A percentile compares a stretch with the other conserved stretches of the same genome.
phyloP scores from a whole-genome alignment of 1,139 yeast species.

The Kodamaea suecica region DNA sequence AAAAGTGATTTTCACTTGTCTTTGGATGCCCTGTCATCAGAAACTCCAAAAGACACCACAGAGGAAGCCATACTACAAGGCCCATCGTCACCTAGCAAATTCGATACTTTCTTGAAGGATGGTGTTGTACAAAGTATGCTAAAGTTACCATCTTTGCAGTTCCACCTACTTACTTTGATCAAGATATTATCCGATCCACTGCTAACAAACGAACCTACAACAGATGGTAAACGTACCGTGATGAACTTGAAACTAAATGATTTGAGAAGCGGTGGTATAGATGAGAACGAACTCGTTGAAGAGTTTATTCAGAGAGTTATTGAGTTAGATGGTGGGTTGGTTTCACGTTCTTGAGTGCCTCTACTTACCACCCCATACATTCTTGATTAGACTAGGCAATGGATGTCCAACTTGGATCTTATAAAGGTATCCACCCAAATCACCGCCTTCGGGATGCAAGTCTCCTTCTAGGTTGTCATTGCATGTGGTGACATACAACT shows the following conservation, averaged over 20 bases:
- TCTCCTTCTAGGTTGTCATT: slow-evolving; percentile 43
- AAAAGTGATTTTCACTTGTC: slow-evolving; percentile 32
- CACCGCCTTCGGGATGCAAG: slow-evolving; percentile 28
- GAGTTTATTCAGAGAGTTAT: slow-evolving; percentile 43
- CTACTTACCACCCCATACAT: slow-evolving; percentile 33
- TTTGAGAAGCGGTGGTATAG: slow-evolving; percentile 60
- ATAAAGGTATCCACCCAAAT: slow-evolving; percentile 49
- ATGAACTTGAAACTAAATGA: slow-evolving; percentile 60
- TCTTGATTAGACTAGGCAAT: slow-evolving; percentile 26
- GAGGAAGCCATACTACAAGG: not conserved
- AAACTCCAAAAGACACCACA: not conserved
- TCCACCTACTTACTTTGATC: slow-evolving; percentile 48
- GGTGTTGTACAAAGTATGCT: slow-evolving; percentile 41
- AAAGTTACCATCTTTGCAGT: slow-evolving; percentile 47
- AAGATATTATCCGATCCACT: slow-evolving; percentile 45
- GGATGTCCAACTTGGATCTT: slow-evolving; percentile 21
- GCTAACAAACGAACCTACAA: slow-evolving; percentile 40
- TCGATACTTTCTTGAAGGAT: slow-evolving; percentile 29
- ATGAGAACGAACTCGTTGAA: slow-evolving; percentile 62
- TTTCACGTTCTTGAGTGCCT: no score
- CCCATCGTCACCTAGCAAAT: slow-evolving; percentile 4
- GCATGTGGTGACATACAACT: slow-evolving; percentile 68
- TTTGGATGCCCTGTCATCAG: not conserved
- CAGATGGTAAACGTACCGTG: slow-evolving; percentile 53
- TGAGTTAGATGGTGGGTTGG: slow-evolving; percentile 2